Base-by-base conservation (phyloP, 2,329 filamentous ascomycete genomes). In the Fusarium sp. region DNA sequence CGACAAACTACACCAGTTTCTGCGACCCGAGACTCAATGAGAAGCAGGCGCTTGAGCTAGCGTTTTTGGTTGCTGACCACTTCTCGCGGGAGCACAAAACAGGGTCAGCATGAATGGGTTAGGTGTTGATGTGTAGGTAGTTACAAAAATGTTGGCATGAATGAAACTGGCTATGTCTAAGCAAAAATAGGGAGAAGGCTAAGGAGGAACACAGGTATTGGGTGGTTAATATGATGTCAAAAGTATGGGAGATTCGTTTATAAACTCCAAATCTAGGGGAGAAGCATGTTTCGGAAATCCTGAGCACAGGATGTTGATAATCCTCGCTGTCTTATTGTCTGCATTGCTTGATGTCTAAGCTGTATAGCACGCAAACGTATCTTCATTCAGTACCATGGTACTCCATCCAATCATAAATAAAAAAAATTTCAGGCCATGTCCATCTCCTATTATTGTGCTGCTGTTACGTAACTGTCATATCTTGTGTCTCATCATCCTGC, bases 11-110 rank as follows among this genome's bases (percentile, higher is more conserved):
- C 78, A 96, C 93, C 6, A 96, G 91, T 34, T 98, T 94, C 81
- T 99, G 95, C 76, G 95, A 99, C 75, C 95, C 95, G 6, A 81
- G 95, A 24, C 80, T 99, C 67, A 99, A 99, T 73, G 95, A 98
- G 83, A 97, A 98, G 80, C 95, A 99, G 81, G 93, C 95, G 1
- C 83, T 99, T 12, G 95, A 99, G 80, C 78, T 98, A 75, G 93
- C 95, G 0, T 99, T 99, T 76, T 78, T 98, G 71, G 89, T 99
- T 43, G 95, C 95, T 0, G 92, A 92, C 6, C 91, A 93, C 72
- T 95, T 82, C 65, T 79, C 84, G 2, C 73, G 75, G 47, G 73
- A 79, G 62, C 58, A 65, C 10, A 69, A 52, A 25, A 47, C 40
- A 26, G 35, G 60, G n/a, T 36, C 43, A 10, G 13, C 26, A 44